These are phyloP conservation scores for Dictyostelium firmibasis DNA, from an alignment of 78 protist genomes.

Conservation along the genomic window DNA sequence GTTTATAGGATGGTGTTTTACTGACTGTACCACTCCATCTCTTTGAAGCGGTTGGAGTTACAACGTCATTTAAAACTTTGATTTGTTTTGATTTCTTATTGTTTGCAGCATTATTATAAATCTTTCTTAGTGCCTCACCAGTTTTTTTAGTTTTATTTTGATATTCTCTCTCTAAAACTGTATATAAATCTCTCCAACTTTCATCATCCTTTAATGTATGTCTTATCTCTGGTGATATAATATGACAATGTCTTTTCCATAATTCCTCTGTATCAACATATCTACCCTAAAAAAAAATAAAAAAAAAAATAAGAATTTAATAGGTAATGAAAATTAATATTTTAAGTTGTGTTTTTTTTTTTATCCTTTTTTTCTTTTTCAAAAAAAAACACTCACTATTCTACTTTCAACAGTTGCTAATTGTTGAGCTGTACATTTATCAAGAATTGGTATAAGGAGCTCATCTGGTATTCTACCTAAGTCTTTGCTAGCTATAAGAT, in stretches of 20 bases:
- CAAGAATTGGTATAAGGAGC: background rate
- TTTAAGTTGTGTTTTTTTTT: background rate
- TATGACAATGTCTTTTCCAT: conserved; percentile 34
- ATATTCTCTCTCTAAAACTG: background rate
- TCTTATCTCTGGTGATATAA: background rate
- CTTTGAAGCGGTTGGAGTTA: background rate
- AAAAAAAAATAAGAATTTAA: background rate
- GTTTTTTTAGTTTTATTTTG: background rate
- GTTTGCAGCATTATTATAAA: conserved; percentile 9
- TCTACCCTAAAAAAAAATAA: conserved; percentile 2
- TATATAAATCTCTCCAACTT: conserved; percentile 22
- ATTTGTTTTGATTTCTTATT: conserved; percentile 20
- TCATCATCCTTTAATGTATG: background rate
- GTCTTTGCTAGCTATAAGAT: background rate
- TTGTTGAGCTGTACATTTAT: conserved; percentile 10
- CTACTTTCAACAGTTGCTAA: background rate
- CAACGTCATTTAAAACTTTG: background rate
- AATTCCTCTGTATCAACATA: conserved; percentile 6
- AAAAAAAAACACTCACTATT: conserved; percentile 10
- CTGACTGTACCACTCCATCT: background rate
- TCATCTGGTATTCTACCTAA: background rate
- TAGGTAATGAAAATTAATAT: background rate
- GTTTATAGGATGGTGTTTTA: background rate
- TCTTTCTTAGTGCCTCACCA: conserved; percentile 19
- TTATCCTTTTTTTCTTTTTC: background rate